Evolutionary conservation across 495 filamentous ascomycete species (phyloP).

Genomic region (Podospora australis): DNA sequence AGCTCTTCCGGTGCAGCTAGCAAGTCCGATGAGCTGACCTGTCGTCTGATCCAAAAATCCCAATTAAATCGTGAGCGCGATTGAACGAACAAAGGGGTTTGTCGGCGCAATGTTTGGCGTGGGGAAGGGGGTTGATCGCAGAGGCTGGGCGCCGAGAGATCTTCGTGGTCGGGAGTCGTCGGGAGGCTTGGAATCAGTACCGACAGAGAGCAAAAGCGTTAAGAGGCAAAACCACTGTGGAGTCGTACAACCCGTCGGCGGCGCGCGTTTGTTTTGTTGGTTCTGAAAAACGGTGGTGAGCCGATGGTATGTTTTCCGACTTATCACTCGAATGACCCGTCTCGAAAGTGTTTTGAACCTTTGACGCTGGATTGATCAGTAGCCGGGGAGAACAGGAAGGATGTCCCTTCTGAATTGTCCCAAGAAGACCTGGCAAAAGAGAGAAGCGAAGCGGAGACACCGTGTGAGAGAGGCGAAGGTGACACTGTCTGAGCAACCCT

Average conservation of each 20-base stretch:
- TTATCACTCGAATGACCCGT: slow-evolving; percentile 11
- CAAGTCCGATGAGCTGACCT: too few species aligned
- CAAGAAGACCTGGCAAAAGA: neutral
- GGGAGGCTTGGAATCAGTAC: slow-evolving; percentile 9
- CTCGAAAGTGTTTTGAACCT: slow-evolving; percentile 27
- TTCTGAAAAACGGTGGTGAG: slow-evolving; percentile 5
- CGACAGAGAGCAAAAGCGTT: slow-evolving; percentile 5
- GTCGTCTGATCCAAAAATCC: too few species aligned
- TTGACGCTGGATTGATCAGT: slow-evolving; percentile 11
- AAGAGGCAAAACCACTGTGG: slow-evolving; percentile 6
- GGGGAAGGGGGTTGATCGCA: slow-evolving; percentile 20
- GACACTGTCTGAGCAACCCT: slow-evolving; percentile 3
- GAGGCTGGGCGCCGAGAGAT: slow-evolving; percentile 34
- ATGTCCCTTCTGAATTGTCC: slow-evolving; percentile 7
- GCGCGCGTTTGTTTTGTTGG: slow-evolving; percentile 2
- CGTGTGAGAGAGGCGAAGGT: neutral
- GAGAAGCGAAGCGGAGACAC: slow-evolving; percentile 3
- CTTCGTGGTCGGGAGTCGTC: slow-evolving; percentile 14
- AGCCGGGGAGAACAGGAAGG: slow-evolving; percentile 7
- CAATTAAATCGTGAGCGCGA: slow-evolving; percentile 6
- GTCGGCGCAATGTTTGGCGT: slow-evolving; percentile 20
- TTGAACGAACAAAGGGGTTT: slow-evolving; percentile 5
- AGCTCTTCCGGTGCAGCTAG: too few species aligned
- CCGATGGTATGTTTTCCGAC: neutral
- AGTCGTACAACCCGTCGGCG: neutral